phyloP scores from a whole-genome alignment of 768 basidiomycete species.

The Trametes maxima region DNA sequence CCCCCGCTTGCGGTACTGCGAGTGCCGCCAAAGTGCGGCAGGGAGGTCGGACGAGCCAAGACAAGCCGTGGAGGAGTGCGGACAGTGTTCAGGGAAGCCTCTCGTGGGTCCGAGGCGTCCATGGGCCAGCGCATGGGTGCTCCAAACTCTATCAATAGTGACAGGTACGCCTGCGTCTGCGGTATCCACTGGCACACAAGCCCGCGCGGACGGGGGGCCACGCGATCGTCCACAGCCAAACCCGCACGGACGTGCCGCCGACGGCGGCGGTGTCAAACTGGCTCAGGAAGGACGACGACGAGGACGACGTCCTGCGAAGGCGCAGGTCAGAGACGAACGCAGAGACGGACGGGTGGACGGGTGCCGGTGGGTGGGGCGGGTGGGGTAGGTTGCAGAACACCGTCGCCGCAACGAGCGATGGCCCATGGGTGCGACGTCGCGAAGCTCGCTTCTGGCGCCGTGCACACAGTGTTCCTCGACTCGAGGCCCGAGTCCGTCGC shows the following conservation, averaged over 20 bases:
- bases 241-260: not conserved
- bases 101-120: constrained; percentile 7
- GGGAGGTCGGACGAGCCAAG: not conserved
- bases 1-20: not conserved
- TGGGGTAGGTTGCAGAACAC: constrained; percentile 7
- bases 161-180: not conserved
- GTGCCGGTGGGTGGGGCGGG: not conserved
- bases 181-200: constrained; percentile 5
- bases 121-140: not conserved
- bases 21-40: not conserved
- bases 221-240: not conserved
- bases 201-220: not conserved
- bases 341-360: not conserved
- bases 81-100: not conserved
- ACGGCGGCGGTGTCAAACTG: constrained; percentile 13
- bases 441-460: constrained; percentile 1
- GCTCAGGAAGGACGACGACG: constrained; percentile 6
- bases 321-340: too few relatives aligned
- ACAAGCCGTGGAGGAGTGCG: not conserved
- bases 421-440: not conserved
- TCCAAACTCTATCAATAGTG: constrained; percentile 6
- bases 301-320: too few relatives aligned
- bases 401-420: not conserved
- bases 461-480: not conserved
- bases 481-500: not conserved